Percentiles rank a stretch among this genome's conserved stretches.
phyloP scores from a whole-genome alignment of 2,329 filamentous ascomycete genomes.

The Curvularia spicifera region DNA sequence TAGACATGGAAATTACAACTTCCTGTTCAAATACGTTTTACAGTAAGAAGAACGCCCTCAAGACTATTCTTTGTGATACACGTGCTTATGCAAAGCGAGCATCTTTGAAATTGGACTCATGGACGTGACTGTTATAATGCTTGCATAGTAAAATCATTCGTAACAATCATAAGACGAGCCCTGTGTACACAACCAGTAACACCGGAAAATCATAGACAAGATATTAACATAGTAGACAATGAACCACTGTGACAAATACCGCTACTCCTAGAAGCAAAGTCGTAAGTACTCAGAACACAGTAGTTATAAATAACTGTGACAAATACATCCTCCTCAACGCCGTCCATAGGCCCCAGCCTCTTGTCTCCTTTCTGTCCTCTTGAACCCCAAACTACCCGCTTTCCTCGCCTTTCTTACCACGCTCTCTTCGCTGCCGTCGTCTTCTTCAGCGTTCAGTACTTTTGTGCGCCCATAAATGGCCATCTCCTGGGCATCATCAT shows the following conservation, averaged over 20 bases:
- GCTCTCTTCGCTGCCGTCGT: constrained; percentile 14
- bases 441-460: constrained; percentile 33
- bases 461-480: constrained; percentile 46
- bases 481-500: constrained; percentile 44
- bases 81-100: neutral
- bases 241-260: neutral
- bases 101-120: neutral
- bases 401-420: constrained; percentile 27
- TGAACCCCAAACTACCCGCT: constrained; percentile 39
- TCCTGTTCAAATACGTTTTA: too few species aligned
- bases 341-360: constrained; percentile 53
- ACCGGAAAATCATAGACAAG: too few species aligned
- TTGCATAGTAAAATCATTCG: neutral
- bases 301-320: neutral
- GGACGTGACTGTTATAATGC: neutral
- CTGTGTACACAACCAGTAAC: neutral
- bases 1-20: too few species aligned
- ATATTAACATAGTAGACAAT: too few species aligned
- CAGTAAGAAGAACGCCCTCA: too few species aligned
- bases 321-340: neutral
- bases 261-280: neutral
- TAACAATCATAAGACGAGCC: neutral
- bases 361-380: constrained; percentile 21
- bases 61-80: neutral
- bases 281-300: neutral